Conservation (phyloP, 768 basidiomycete species). For the Russula ochroleuca region DNA sequence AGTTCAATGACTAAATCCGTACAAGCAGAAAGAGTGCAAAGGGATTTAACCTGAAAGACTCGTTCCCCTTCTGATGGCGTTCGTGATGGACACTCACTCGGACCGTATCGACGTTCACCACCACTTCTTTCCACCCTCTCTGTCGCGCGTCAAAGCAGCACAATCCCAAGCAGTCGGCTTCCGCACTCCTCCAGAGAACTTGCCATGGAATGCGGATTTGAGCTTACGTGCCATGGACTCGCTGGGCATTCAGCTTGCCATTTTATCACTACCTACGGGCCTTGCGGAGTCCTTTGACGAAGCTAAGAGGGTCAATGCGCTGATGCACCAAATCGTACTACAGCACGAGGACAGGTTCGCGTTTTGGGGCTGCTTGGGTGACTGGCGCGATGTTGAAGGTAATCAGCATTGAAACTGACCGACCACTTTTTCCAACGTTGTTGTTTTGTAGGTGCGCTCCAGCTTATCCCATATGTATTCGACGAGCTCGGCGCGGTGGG, state of each 20-base stretch:
- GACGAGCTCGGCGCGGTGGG: constrained; percentile 62
- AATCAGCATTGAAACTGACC: not conserved
- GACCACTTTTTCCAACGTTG: not conserved
- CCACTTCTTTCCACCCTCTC: constrained; percentile 59
- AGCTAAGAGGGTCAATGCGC: constrained; percentile 47
- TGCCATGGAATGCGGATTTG: constrained; percentile 59
- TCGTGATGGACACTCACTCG: not conserved
- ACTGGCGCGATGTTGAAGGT: constrained; percentile 61
- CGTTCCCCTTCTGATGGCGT: not conserved
- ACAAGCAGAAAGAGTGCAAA: not conserved
- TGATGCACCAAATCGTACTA: constrained; percentile 45
- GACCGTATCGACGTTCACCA: constrained; percentile 65
- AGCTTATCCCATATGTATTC: constrained; percentile 57
- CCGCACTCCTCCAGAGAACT: constrained; percentile 55
- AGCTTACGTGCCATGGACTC: constrained; percentile 63
- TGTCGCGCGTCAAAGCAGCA: constrained; percentile 41
- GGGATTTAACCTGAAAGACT: not conserved
- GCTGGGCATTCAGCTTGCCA: constrained; percentile 51
- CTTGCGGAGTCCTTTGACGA: constrained; percentile 38
- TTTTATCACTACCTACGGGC: constrained; percentile 62
- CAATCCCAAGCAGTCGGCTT: constrained; percentile 51
- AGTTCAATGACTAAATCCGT: constrained; percentile 23
- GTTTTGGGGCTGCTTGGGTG: constrained; percentile 65
- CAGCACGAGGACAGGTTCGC: constrained; percentile 55
- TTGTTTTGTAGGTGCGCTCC: constrained; percentile 45